A percentile compares a stretch with the other conserved stretches of the same genome.
These are phyloP conservation scores for Buddleja alternifolia DNA, from an alignment of 257 asterid species.

Conservation along the genomic window DNA sequence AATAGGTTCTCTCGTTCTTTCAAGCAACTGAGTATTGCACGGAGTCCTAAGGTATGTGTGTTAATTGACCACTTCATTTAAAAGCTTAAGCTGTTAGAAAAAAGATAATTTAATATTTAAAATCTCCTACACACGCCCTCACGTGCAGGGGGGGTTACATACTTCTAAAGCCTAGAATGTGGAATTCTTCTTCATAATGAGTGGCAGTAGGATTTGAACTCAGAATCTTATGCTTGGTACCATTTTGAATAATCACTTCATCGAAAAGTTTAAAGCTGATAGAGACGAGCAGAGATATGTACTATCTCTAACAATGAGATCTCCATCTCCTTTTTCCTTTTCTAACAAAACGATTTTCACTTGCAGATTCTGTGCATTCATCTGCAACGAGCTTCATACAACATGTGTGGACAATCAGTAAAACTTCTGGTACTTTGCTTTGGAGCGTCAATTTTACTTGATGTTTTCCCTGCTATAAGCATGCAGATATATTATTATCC, in stretches of 20 bases:
- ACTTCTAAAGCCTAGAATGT: too few relatives aligned
- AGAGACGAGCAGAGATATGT: too few relatives aligned
- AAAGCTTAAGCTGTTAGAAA: too few relatives aligned
- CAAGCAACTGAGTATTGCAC: slow-evolving; percentile 72
- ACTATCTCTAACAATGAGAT: too few relatives aligned
- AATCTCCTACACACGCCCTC: too few relatives aligned
- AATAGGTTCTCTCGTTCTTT: slow-evolving; percentile 68
- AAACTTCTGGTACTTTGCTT: slow-evolving; percentile 66
- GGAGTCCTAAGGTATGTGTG: slow-evolving; percentile 70
- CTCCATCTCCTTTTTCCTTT: neutral
- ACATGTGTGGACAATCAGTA: slow-evolving; percentile 65
- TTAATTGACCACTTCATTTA: neutral
- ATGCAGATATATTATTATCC: neutral
- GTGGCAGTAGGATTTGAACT: too few relatives aligned
- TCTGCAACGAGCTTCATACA: slow-evolving; percentile 87
- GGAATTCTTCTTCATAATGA: too few relatives aligned
- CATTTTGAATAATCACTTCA: too few relatives aligned
- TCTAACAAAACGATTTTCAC: slow-evolving; percentile 25
- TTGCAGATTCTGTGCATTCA: slow-evolving; percentile 89
- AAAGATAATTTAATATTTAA: too few relatives aligned
- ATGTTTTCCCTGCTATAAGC: neutral
- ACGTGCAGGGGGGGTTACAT: too few relatives aligned
- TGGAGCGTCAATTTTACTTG: neutral
- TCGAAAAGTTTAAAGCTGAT: too few relatives aligned
- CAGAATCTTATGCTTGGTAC: too few relatives aligned